Evolutionary conservation across 305 asterid species (phyloP), one percentile per base, ranked within the genome.

Genomic region (Plantago rigida): DNA sequence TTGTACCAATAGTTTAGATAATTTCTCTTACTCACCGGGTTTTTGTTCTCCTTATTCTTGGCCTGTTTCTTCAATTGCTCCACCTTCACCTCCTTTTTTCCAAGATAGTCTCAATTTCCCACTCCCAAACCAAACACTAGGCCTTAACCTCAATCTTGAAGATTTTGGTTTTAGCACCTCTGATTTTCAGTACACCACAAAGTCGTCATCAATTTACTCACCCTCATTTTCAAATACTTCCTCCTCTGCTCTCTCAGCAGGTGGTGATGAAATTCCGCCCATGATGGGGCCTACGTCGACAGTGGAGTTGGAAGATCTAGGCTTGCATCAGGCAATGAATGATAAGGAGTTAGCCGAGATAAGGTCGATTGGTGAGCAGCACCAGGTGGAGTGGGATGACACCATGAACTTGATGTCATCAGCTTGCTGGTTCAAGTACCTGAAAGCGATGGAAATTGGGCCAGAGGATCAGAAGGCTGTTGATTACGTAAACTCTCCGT

Each of bases 361-460:
- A 58, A 78, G 90, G 74, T 92, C 99, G 51, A 79, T 88, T 13
- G 95, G 99, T 19, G 94, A 88, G 64, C 95, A 88, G 66, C 85
- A 92, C 68, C 78, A 88, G 76, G 82, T 86, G 83, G 97, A 88
- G 77, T 92, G 95, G 99, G 85, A 86, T 78, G 99, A 88, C 56
- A 88, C 83, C 10, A 34, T 92, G 77, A 92, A 86, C 76, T 67
- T 84, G 70, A 87, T 82, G 51, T 81, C 79, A 54, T 92, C 99
- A 45, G 95, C 95, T 0, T 81, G 95, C 93, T 89, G 99, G 97
- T 82, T 79, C 73, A 82, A 84, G 71, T 88, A 81, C 81, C 81
- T 83, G 84, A 78, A 89, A 64, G 47, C 84, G 0, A 87, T 77
- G 82, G 98, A 91, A 68, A 73, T 71, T 48, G 72, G 17, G 15